Percentiles rank a stretch among this genome's conserved stretches.
Evolutionary conservation across 345 rosid genomes (phyloP).

Genomic region (Alliaria petiolata): DNA sequence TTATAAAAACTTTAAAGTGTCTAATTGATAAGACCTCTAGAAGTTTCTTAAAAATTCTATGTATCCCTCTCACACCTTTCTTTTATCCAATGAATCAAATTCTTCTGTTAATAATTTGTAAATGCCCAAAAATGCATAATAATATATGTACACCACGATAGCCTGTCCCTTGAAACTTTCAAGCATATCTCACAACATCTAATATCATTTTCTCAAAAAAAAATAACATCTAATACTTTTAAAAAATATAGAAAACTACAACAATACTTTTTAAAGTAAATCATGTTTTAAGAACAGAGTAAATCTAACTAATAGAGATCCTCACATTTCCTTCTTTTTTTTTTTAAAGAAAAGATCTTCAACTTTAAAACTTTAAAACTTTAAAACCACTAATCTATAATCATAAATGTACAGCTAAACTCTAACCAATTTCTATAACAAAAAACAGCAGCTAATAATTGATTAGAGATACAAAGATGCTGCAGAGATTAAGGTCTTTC

Average conservation of each 20-base stretch:
- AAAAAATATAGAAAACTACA: too few species aligned
- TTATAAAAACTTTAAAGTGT: background rate
- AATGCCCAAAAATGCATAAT: background rate
- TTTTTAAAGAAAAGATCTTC: too few species aligned
- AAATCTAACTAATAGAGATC: too few species aligned
- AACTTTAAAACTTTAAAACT: background rate
- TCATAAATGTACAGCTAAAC: background rate
- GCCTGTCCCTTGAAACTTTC: too few species aligned
- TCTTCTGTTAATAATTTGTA: background rate
- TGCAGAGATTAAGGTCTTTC: background rate
- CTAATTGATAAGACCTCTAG: background rate
- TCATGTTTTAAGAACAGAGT: too few species aligned
- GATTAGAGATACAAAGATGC: background rate
- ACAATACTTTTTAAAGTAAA: too few species aligned
- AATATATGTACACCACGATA: background rate
- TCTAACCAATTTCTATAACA: background rate
- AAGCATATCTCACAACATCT: too few species aligned
- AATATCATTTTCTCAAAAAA: too few species aligned
- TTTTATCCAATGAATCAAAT: conserved; percentile 13
- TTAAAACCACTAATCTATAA: background rate
- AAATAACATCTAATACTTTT: too few species aligned
- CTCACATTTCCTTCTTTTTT: too few species aligned
- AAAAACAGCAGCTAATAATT: background rate
- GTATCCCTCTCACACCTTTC: background rate
- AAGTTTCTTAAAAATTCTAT: conserved; percentile 26